Percentiles rank a stretch among this genome's conserved stretches.
These are phyloP conservation scores for Colletotrichum gigasporum DNA, from an alignment of 2,329 filamentous ascomycete species.

Conservation along the genomic window DNA sequence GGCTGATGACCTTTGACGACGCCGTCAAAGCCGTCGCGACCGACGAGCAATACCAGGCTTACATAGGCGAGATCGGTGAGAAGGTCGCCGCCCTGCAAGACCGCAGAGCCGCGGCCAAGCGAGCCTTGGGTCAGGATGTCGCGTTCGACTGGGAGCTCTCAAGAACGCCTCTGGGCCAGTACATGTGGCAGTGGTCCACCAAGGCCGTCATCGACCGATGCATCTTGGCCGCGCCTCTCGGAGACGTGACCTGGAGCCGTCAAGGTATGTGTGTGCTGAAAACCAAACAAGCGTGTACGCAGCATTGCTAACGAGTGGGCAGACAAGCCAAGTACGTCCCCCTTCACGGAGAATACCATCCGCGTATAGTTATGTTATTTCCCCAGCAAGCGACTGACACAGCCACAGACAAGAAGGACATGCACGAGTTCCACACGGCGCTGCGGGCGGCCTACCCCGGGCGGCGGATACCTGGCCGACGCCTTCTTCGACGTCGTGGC, in stretches of 20 bases:
- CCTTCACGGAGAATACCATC: too few species aligned
- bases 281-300: too few species aligned
- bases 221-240: constrained; percentile 45
- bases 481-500: neutral
- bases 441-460: constrained; percentile 44
- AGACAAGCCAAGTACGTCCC: too few species aligned
- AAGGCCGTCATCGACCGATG: constrained; percentile 44
- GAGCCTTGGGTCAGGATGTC: constrained; percentile 34
- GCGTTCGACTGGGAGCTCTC: constrained; percentile 48
- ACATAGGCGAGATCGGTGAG: constrained; percentile 34
- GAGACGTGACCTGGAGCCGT: constrained; percentile 47
- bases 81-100: constrained; percentile 22
- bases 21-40: constrained; percentile 41
- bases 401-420: constrained; percentile 44
- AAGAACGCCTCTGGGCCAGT: constrained; percentile 44
- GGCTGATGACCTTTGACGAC: constrained; percentile 45
- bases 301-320: too few species aligned
- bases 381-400: neutral
- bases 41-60: constrained; percentile 38
- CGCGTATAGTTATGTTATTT: too few species aligned
- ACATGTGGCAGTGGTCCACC: constrained; percentile 43
- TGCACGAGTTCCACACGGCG: constrained; percentile 46
- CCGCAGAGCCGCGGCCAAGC: neutral
- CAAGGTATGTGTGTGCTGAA: constrained; percentile 15
- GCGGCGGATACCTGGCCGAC: neutral